phyloP scores from a whole-genome alignment of 2,329 filamentous ascomycete genomes.

The Mycosphaerella arachidis region DNA sequence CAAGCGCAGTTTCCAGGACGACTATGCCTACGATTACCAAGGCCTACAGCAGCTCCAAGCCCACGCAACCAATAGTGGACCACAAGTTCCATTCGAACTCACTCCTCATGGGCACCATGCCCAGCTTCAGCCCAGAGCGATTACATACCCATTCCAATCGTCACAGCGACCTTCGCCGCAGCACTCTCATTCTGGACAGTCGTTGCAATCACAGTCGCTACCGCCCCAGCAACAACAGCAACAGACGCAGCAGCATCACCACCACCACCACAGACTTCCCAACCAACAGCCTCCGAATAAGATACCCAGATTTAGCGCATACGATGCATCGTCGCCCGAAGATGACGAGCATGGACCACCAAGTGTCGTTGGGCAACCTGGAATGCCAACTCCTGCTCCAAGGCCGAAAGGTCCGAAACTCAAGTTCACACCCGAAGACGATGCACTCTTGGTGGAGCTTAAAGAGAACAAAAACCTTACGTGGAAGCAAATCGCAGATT shows the following conservation, averaged over 20 bases:
- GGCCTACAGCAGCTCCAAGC: constrained; percentile 36
- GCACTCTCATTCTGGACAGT: constrained; percentile 19
- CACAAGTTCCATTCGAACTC: constrained; percentile 38
- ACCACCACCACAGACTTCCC: constrained; percentile 78
- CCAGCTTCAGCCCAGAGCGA: constrained; percentile 20
- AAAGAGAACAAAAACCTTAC: constrained; percentile 94
- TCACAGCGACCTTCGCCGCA: constrained; percentile 23
- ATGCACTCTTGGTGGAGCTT: constrained; percentile 78
- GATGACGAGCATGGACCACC: constrained; percentile 55
- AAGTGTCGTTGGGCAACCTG: constrained; percentile 79
- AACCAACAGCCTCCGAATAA: constrained; percentile 67
- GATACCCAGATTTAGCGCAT: constrained; percentile 57
- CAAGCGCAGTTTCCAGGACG: constrained; percentile 43
- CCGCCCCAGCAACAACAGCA: constrained; percentile 40
- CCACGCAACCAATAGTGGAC: constrained; percentile 30
- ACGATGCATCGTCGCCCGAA: constrained; percentile 34
- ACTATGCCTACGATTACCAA: constrained; percentile 38
- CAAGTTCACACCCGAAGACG: constrained; percentile 91
- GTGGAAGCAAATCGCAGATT: constrained; percentile 96
- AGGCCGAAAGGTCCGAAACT: constrained; percentile 81
- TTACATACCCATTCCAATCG: constrained; percentile 17
- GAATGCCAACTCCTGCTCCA: constrained; percentile 80
- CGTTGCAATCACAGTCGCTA: constrained; percentile 15
- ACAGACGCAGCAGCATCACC: constrained; percentile 45
- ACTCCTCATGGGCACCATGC: constrained; percentile 31